Base-by-base conservation (phyloP, 176 grass and related monocot species). In the Microstegium vimineum region DNA sequence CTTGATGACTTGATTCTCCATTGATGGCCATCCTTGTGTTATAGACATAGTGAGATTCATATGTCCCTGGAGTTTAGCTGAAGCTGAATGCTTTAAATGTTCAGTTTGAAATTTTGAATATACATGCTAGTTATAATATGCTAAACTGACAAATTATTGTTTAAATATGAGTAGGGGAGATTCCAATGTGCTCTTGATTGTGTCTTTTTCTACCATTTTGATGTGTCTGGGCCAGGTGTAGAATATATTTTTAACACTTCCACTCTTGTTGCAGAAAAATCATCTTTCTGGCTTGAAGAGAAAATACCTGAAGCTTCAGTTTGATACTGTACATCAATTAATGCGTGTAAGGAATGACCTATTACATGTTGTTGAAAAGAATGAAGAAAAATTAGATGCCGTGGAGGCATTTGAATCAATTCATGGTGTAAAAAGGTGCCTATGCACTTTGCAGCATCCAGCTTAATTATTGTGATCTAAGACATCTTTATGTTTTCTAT, bases 361-460 rank as follows among this genome's bases (percentile, higher is more conserved):
- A 22, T 79, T 91, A 76, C 90, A 95, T 89, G 84, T 91, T 69
- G 95, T 91, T 26, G 88, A 95, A 91, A 94, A 90, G 78, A 98
- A 98, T 69, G 85, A 91, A 81, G 86, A 81, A 91, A 92, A 93
- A 73, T 20, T 85, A 82, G 89, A 93, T 87, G 68, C 95, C 6
- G 68, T 86, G 11, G 92, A 93, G 85, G 95, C 92, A 89, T 98
- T 98, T 90, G 95, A 98, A 89, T 88, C 95, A 66, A 86, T 98
- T 66, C 89, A 93, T 69, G 84, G 71, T 74, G 83, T 82, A 68
- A 94, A 86, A 93, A 95, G 95, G 95, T 98, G 89, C 77, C 1
- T 23, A 42, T 47, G 27, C 22, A 30, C 36, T 86, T 63, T 69
- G 43, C 6, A 60, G 30, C 28, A 25, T 70, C 26, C 17, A 74